Base-by-base conservation (phyloP, 2,329 filamentous ascomycete genomes). In the Kalaharituber pfeilii region DNA sequence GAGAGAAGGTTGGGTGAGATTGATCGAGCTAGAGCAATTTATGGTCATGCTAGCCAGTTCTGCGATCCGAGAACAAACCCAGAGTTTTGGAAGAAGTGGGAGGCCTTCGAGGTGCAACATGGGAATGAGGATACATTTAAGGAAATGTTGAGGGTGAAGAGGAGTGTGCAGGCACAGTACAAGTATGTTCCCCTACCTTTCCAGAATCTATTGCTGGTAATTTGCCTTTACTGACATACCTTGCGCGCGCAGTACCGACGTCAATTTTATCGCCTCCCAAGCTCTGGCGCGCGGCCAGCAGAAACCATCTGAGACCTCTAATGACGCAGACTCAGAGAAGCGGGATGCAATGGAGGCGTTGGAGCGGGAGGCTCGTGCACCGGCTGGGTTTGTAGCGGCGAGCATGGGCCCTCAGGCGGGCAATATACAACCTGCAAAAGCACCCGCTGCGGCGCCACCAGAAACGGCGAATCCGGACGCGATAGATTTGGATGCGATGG, bases 81-180 rank as follows among this genome's bases (percentile, higher is more conserved):
- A 6, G 80, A 77, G 15, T 98, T 96, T 71, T 98, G 93, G 93
- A 76, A 81, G 63, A 93, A 89, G 67, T 98, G 91, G 91, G 91
- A 98, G 69, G 76, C 81, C 53, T 98, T 98, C 68, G 93, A 98
- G 69, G 87, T 96, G 22, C 84, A 93, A 67, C 91, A 98, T 66
- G 91, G 91, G 60, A 98, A 98, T 70, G 93, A 98, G 68, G 91
- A 98, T 68, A 98, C 93, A 0, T 98, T 93, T 75, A 95, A 94
- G 72, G 91, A 98, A 68, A 98, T 98, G 91, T 75, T 96, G 59
- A 82, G 91, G 27, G 87, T 98, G 73, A 98, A 96, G 75, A 76
- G 91, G 67, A 94, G 86, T 69, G 91, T 98, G 11, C 87, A 95
- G 69, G 89, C 91, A 52, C 86, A 95, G 71, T 98, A 93, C 75